Evolutionary conservation across 2,329 filamentous ascomycete genomes (phyloP).

Genomic region (Alternaria consortialis): DNA sequence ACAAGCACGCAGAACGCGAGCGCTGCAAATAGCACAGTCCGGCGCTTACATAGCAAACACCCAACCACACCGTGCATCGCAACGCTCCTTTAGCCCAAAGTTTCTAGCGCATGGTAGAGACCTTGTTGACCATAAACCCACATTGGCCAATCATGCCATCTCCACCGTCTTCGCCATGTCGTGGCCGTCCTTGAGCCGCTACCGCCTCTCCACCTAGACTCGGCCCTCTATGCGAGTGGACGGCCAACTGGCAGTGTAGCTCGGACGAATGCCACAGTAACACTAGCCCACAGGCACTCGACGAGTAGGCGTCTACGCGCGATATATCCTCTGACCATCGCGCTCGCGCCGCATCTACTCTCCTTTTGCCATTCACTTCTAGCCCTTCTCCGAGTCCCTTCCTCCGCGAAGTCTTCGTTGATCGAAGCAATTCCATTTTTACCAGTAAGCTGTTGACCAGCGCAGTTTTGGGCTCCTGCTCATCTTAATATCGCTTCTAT

Average conservation of each 20-base stretch:
- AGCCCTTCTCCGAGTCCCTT: slow-evolving; percentile 38
- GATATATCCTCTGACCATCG: slow-evolving; percentile 46
- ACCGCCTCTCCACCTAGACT: slow-evolving; percentile 37
- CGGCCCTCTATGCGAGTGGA: slow-evolving; percentile 39
- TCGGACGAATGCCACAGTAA: slow-evolving; percentile 39
- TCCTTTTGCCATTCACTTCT: slow-evolving; percentile 48
- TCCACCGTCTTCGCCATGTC: slow-evolving; percentile 37
- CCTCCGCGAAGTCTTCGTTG: slow-evolving; percentile 53
- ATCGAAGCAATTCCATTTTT: slow-evolving; percentile 54
- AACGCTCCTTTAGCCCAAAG: slow-evolving; percentile 35
- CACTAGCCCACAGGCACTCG: slow-evolving; percentile 34
- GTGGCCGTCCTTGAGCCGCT: slow-evolving; percentile 50
- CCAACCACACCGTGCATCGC: slow-evolving; percentile 43
- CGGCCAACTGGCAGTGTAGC: slow-evolving; percentile 41
- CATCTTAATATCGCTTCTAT: slow-evolving; percentile 44
- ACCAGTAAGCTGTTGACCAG: slow-evolving; percentile 57
- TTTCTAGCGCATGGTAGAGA: slow-evolving; percentile 28
- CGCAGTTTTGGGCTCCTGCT: slow-evolving; percentile 47
- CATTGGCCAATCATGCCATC: slow-evolving; percentile 40
- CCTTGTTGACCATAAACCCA: slow-evolving; percentile 25
- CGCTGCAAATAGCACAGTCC: slow-evolving; percentile 43
- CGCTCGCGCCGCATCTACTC: slow-evolving; percentile 40
- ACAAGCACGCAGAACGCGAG: slow-evolving; percentile 24
- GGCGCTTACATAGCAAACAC: slow-evolving; percentile 44
- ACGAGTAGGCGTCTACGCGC: slow-evolving; percentile 41